Base-by-base conservation (phyloP, 331 rosid species). In the Pyrus hybrid region DNA sequence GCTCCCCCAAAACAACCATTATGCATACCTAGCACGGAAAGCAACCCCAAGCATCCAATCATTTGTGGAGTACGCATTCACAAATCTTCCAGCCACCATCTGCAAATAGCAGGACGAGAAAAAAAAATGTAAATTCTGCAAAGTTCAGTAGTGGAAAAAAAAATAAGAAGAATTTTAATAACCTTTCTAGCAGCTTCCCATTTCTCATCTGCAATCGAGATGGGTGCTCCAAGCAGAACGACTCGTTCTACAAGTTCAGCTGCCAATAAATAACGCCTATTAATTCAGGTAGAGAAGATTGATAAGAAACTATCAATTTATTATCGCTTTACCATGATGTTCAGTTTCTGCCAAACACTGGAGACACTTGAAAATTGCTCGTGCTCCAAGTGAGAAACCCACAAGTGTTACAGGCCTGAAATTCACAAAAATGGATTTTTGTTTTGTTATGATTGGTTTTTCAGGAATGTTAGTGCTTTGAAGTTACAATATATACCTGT, bases 81-180 rank as follows among this genome's bases (percentile, higher is more conserved):
- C 86, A 71, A 85, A 85, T 76, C 89, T 80, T 82, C 89, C 89
- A 4, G 89, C 86, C 54, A 85, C 89, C 89, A 85, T 82, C 89
- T 85, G 76, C 74, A 76, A 68, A 45, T 23, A 78, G 67, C 25
- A 76, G 51, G 74, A 70, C 62, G 45, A 1, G 29, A 56, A 64
- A 43, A 45, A 32, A 28, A 18, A 12, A 62, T 16, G 23, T 43
- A 25, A 64, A 47, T 58, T 5, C 41, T 72, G 26, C 68, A 73
- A 21, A 18, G 61, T 62, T 63, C 60, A 17, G 70, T 2, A 29
- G 26, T 6, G 54, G 9, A 77, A 13, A 8, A 75, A 7, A 13
- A 37, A 7, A 75, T 8, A 37, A 18, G 18, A 8, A 63, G 53
- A n/a, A 20, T 60, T 68, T 26, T 51, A 32, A 56, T 56, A 63